Base-by-base conservation (phyloP, 768 basidiomycete species). In the Termitomyces titanicus region DNA sequence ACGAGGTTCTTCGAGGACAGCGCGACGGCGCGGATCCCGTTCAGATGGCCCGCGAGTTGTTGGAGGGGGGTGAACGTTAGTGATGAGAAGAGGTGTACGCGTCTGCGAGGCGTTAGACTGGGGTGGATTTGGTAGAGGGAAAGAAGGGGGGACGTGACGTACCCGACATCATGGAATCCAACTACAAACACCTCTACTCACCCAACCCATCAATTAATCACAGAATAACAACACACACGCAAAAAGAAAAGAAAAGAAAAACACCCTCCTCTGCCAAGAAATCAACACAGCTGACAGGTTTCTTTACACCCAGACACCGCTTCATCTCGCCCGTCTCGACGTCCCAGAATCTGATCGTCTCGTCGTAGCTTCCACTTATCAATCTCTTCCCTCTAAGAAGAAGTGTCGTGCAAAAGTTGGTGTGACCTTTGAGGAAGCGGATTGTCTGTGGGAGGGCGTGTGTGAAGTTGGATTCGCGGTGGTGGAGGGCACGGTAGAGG, bases 301-400 rank as follows among this genome's bases (percentile, higher is more conserved):
- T 94, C 74, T 93, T 94, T 11, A 92, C 91, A 53, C 82, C 79
- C 42, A 94, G 65, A 61, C 88, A 91, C 63, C 88, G 89, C 70
- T 86, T 86, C 71, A 77, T 74, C 64, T 77, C 77, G 13, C 79
- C 79, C 0, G 74, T 79, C 48, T 79, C 76, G 11, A 96, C 79
- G 66, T 94, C 89, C 94, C 93, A 96, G 70, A 96, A 91, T 12
- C 93, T 79, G 57, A 96, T 94, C 1, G 89, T 92, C 68, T 94
- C 93, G 53, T 95, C 93, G 64, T 94, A 94, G 25, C 88, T 90
- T 15, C 94, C 94, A 60, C 89, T 92, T 60, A 96, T 92, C 39
- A 96, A 74, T 9, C 88, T 76, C 63, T 92, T 88, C 17, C 89
- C 90, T 68, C 86, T 76, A 29, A 94, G 67, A 9, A 89, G 74